Base-by-base conservation (phyloP, 164 flowering plant species). In the Liriodendron chinense region DNA sequence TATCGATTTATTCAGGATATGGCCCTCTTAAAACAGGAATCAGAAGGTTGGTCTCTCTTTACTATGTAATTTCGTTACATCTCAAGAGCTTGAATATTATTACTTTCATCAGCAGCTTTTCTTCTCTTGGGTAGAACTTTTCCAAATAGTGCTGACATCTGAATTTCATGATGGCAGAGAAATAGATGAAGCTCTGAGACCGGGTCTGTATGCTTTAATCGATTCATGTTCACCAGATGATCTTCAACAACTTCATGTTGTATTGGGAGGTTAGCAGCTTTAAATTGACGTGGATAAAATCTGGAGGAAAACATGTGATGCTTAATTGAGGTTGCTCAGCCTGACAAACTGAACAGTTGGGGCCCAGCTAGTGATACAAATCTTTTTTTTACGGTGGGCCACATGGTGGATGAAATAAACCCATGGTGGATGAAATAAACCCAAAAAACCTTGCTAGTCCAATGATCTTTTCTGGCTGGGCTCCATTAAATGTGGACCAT, bases 131-230 rank as follows among this genome's bases (percentile, higher is more conserved):
- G 47, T 67, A 67, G 22, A n/a, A 20, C 65, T 7, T 64, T 64
- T 25, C 57, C 25, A 2, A 26, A n/a, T 16, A 3, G 3, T 23
- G 26, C 7, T 57, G 9, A 56, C 28, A 69, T 65, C 20, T 47
- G 9, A 7, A 14, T 22, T 14, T 47, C 70, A 22, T 65, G 63
- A 68, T 72, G 79, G 70, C 90, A 93, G 99, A 87, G 97, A 95
- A 81, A 81, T 93, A 71, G 97, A 93, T 72, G 99, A 91, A 80
- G 92, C 97, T 73, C 73, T 93, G 72, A 90, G 86, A 75, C 98
- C 98, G 1, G 99, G 98, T 70, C 81, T 95, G 8, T 92, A 92
- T 80, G 99, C 99, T 74, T 77, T 93, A 71, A 83, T 95, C 63
- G 96, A 93, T 83, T 84, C 86, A 72, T 91, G 97, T 79, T 90